These are phyloP conservation scores for Picochlorum sp. DNA, from an alignment of 139 green algal genomes.

Conservation along the genomic window DNA sequence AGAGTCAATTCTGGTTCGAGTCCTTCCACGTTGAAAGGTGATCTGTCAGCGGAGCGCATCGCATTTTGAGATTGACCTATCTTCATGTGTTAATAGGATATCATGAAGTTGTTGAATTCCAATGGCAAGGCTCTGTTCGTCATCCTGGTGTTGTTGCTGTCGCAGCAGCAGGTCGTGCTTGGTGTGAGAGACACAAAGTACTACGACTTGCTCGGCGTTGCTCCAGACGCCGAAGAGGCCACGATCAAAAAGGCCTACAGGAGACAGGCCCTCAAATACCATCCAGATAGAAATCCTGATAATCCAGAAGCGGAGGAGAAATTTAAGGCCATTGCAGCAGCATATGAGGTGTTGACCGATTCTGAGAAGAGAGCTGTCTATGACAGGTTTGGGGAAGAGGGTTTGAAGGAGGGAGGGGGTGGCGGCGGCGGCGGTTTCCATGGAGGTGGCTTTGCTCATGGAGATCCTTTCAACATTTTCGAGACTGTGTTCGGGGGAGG, in stretches of 20 bases:
- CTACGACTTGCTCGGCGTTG: conserved; percentile 63
- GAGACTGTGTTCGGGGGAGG: conserved; percentile 68
- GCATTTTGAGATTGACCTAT: too few relatives aligned
- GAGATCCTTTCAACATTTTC: conserved; percentile 72
- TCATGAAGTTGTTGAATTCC: too few relatives aligned
- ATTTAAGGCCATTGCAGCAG: conserved; percentile 61
- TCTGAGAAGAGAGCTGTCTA: conserved; percentile 66
- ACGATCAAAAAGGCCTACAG: conserved; percentile 80
- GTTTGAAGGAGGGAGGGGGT: conserved; percentile 27
- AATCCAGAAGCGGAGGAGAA: conserved; percentile 70
- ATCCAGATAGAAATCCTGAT: conserved; percentile 73
- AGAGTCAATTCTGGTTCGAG: too few relatives aligned
- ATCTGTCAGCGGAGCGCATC: too few relatives aligned
- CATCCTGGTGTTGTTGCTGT: too few relatives aligned
- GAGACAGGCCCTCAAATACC: conserved; percentile 59
- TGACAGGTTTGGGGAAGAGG: conserved; percentile 73
- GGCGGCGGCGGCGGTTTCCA: conserved; percentile 40
- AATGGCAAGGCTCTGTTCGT: too few relatives aligned
- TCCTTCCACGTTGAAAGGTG: too few relatives aligned
- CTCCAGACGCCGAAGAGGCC: conserved; percentile 54
- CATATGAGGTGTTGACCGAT: conserved; percentile 79
- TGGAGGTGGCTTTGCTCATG: conserved; percentile 24
- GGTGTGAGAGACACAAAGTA: conserved; percentile 54
- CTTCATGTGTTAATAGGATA: too few relatives aligned
- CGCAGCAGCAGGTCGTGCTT: too few relatives aligned